Base-by-base conservation (phyloP, 805 yeast genomes). In the Kuraishia floccosa region DNA sequence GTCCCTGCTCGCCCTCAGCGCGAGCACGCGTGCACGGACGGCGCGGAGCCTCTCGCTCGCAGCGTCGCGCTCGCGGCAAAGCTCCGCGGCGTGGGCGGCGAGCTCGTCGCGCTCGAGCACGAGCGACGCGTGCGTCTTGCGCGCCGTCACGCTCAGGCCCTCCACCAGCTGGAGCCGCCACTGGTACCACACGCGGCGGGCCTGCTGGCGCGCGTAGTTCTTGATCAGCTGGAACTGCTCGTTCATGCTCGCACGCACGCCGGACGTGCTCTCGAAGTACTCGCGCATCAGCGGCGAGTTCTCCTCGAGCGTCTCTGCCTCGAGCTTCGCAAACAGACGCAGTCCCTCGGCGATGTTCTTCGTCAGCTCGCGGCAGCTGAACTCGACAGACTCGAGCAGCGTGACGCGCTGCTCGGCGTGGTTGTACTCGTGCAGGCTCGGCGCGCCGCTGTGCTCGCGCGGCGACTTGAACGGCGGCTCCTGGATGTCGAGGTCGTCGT, bases 171-270 rank as follows among this genome's bases (percentile, higher is more conserved):
- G 69, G 9, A 56, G 46, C 36, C 82, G 53, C 85, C 84, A 76
- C 30, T 63, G 66, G 39, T 68, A 70, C 82, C 83, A 76, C 0
- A 66, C 65, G 24, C 60, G 63, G 35, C 57, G 60, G 0, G 82
- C 71, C 41, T 68, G 70, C 19, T 63, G 55, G 19, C 72, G 56
- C 1, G 81, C 60, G 35, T 52, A 66, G 19, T 60, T 65, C 42
- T 72, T 71, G 26, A 75, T 52, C 9, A 64, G 35, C 35, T 61
- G 65, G 30, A 75, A 58, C 36, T 68, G 68, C n/a, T 63, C 50
- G 23, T 59, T 61, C 60, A 72, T 58, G 2, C 46, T 41, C 25
- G 53, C 49, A 38, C 58, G 59, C 5, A 58, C 65, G 23, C 51
- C 52, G 2, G 52, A 47, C 5, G 54, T 39, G 1, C 70, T 50